Conservation (phyloP, 352 stramenopile species). For the Phytophthora kernoviae region DNA sequence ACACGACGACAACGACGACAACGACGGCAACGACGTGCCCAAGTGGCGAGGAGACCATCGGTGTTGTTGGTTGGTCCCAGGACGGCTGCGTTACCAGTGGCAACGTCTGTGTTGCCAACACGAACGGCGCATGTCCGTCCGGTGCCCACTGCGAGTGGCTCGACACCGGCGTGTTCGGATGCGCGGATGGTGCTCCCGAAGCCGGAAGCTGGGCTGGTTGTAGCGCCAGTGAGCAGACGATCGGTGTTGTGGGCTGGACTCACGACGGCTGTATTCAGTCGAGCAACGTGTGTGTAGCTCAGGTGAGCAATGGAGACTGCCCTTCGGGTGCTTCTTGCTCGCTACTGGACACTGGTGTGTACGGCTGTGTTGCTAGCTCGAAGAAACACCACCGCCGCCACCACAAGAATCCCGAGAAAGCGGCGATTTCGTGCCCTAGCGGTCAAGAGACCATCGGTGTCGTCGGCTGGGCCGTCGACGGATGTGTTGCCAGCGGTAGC, state of each 20-base stretch:
- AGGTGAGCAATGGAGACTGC: conserved; percentile 11
- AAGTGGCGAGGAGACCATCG: conserved; percentile 22
- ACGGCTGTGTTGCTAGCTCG: conserved; percentile 27
- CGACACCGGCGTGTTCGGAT: conserved; percentile 25
- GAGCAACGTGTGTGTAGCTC: conserved; percentile 4
- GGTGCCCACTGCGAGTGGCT: conserved; percentile 22
- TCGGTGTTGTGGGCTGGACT: conserved; percentile 16
- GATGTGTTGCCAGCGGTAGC: too few species aligned
- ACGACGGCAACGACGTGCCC: conserved; percentile 12
- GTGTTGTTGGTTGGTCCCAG: conserved; percentile 9
- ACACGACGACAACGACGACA: too few species aligned
- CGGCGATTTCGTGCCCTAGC: conserved; percentile 11
- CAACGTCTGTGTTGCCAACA: conserved; percentile 21
- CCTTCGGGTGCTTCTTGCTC: conserved; percentile 21
- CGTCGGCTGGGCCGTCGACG: conserved; percentile 14
- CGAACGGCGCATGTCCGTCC: conserved; percentile 15
- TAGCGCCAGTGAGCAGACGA: conserved; percentile 4
- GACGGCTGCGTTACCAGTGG: conserved; percentile 12
- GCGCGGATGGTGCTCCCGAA: conserved; percentile 9
- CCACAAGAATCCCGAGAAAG: conserved; percentile 17
- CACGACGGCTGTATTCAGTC: conserved; percentile 12
- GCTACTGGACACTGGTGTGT: conserved; percentile 27
- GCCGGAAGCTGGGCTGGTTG: conserved; percentile 8
- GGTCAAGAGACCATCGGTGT: conserved; percentile 26
- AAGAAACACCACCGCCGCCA: conserved; percentile 22